Evolutionary conservation across 768 basidiomycete species (phyloP).

Genomic region (Plicaturopsis crispa): DNA sequence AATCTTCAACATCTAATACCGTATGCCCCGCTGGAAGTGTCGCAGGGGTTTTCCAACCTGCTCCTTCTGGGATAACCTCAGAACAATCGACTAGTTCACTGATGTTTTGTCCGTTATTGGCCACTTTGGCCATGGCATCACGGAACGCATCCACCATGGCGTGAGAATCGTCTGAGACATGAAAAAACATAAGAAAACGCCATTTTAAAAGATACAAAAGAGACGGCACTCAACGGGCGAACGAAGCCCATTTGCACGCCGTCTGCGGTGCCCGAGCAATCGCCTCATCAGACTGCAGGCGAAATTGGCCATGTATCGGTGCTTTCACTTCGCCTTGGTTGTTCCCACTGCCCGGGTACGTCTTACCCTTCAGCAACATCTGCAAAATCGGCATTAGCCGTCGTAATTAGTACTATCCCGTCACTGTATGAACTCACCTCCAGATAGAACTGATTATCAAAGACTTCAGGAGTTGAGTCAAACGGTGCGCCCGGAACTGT

Average conservation of each 20-base stretch:
- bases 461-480: constrained; percentile 7
- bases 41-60: background rate
- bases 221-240: constrained; percentile 7
- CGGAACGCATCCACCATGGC: background rate
- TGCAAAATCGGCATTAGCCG: background rate
- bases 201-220: no score
- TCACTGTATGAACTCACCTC: constrained; percentile 5
- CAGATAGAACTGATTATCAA: constrained; percentile 10
- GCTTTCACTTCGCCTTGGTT: constrained; percentile 9
- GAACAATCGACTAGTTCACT: background rate
- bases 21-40: background rate
- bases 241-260: constrained; percentile 12
- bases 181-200: no score
- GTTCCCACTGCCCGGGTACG: constrained; percentile 8
- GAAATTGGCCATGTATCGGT: constrained; percentile 10
- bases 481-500: constrained; percentile 5
- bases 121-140: background rate
- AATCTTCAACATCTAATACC: background rate
- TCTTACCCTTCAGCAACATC: constrained; percentile 10
- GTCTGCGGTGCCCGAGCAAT: constrained; percentile 9
- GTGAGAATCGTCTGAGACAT: background rate
- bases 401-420: background rate
- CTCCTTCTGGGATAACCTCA: background rate
- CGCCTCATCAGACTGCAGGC: constrained; percentile 11
- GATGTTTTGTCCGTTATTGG: background rate